Conservation (phyloP, 176 grass and related monocot species). For the Aegilops bicornis region DNA sequence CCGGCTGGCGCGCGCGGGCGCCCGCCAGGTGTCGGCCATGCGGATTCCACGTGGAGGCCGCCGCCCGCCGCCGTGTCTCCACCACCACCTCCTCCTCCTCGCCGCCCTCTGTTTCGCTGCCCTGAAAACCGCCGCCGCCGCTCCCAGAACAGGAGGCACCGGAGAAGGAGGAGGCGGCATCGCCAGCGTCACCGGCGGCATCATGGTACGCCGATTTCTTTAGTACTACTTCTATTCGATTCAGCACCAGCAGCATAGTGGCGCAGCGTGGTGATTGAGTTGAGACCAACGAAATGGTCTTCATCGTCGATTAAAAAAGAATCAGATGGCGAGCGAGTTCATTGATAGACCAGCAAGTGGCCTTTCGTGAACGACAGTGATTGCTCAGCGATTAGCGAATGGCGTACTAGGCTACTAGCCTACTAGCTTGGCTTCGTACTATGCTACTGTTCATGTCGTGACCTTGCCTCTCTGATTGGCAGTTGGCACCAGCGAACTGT, state of each 20-base stretch:
- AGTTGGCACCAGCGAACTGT: not conserved
- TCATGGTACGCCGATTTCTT: conserved; percentile 13
- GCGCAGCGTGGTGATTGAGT: no score
- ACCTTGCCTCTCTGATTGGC: not conserved
- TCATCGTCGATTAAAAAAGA: not conserved
- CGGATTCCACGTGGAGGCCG: not conserved
- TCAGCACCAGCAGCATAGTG: not conserved
- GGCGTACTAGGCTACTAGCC: no score
- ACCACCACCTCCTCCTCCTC: not conserved
- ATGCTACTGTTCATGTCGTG: not conserved
- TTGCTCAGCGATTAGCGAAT: not conserved
- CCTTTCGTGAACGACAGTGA: not conserved
- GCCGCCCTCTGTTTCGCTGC: not conserved
- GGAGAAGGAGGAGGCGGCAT: conserved; percentile 7
- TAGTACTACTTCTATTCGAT: not conserved
- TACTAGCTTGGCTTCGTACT: not conserved
- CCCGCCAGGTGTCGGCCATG: conserved; percentile 29
- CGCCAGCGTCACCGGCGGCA: not conserved
- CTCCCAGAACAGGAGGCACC: not conserved
- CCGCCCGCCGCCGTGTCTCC: conserved; percentile 1
- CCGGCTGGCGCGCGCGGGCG: not conserved
- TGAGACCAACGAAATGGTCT: not conserved
- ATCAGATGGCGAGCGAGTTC: not conserved
- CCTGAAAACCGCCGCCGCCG: not conserved
- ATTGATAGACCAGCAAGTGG: not conserved